Base-by-base conservation (phyloP, 345 rosid species). In the Firmiana major region DNA sequence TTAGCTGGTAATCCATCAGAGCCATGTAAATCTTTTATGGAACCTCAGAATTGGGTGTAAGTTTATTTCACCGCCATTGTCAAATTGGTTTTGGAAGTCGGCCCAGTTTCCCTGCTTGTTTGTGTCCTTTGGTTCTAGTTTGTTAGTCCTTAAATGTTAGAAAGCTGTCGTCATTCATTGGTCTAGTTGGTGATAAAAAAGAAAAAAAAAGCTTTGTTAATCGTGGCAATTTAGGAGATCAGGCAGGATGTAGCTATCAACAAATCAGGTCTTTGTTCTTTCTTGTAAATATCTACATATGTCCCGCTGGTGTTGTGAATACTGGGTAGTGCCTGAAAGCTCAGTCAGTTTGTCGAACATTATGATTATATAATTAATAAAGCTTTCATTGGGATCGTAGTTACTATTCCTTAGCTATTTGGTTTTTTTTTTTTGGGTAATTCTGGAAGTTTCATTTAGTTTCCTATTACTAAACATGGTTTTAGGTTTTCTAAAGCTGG, bases 21-120 rank as follows among this genome's bases (percentile, higher is more conserved):
- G 46, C 81, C 85, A 42, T 75, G 60, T 73, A 83, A 76, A 67
- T 77, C 81, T 45, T 63, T 73, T 75, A 19, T 49, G 58, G 24
- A 43, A 64, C 84, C 88, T 3, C 83, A 80, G 81, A 86, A 75
- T 58, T 88, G 92, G 97, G 82, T 88, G 77, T 90, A 80, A 85
- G 83, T 79, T 63, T 68, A 21, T 63, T 73, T 73, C 58, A 74
- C 74, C 48, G 70, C 60, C 57, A 74, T 71, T 80, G 58, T 74
- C 48, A 13, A 74, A 54, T 46, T 58, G 72, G 64, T 76, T n/a
- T 49, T 40, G 70, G 71, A 75, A 45, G 60, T 21, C 48, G 63
- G 63, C 10, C 34, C 24, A 53, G 69, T n/a, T 77, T 65, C 9
- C 26, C 53, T 57, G 34, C 28, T 22, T 48, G 71, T 72, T 24